These are phyloP conservation scores for Orbilia oligospora DNA, from an alignment of 2,329 filamentous ascomycete genomes.

Conservation along the genomic window DNA sequence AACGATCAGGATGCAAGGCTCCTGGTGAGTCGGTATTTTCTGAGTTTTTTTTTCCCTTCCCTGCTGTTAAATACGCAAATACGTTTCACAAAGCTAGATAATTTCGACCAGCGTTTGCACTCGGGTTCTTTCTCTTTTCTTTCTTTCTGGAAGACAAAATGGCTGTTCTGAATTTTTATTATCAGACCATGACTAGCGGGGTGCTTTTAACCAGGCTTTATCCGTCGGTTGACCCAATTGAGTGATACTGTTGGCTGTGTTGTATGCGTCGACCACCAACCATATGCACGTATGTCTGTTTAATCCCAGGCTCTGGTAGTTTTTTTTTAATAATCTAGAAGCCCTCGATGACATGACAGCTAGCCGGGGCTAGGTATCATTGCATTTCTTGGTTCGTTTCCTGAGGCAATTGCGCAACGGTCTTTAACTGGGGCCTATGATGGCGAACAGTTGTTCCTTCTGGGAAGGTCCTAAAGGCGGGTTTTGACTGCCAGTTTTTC, in stretches of 20 bases:
- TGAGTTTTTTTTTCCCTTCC: slow-evolving; percentile 11
- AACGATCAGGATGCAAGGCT: slow-evolving; percentile 39
- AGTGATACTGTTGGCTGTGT: slow-evolving; percentile 21
- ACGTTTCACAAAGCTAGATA: slow-evolving; percentile 43
- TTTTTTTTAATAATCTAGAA: slow-evolving; percentile 17
- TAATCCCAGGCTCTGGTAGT: not conserved
- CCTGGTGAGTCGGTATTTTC: not conserved
- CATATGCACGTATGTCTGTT: not conserved
- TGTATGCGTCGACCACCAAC: slow-evolving; percentile 6
- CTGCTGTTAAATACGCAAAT: slow-evolving; percentile 8
- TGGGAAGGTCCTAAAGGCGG: slow-evolving; percentile 44
- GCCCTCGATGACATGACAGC: slow-evolving; percentile 21
- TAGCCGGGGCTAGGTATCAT: slow-evolving; percentile 38
- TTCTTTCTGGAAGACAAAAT: slow-evolving; percentile 1
- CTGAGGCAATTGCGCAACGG: slow-evolving; percentile 57
- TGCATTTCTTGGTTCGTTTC: slow-evolving; percentile 48
- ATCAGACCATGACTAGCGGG: not conserved
- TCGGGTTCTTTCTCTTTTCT: not conserved
- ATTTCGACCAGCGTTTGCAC: slow-evolving; percentile 18
- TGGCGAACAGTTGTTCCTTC: slow-evolving; percentile 26
- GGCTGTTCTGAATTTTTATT: slow-evolving; percentile 4
- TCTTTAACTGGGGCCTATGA: slow-evolving; percentile 7
- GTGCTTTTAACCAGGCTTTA: slow-evolving; percentile 40
- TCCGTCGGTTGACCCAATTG: slow-evolving; percentile 22
- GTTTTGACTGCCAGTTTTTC: slow-evolving; percentile 1